Evolutionary conservation across 257 asterid genomes (phyloP), one percentile per base, ranked within the genome.

Genomic region (Mentha longifolia): DNA sequence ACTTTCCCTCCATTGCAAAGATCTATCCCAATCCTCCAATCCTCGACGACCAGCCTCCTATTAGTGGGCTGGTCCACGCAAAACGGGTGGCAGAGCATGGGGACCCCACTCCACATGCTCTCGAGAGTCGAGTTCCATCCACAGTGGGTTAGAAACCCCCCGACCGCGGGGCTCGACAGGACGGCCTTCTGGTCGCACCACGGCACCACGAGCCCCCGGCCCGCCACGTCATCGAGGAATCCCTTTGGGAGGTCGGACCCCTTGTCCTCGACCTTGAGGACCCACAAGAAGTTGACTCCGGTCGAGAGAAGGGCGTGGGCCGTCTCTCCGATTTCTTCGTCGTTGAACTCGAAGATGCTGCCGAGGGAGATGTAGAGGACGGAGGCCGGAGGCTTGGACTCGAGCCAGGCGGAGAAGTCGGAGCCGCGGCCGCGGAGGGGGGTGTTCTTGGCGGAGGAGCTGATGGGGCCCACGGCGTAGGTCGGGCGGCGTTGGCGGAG

Each of bases 121-220:
- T 85, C 88, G 45, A 85, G 46, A 41, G 3, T 41, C 46, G 46
- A 41, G 46, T 41, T 41, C 46, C 46, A 41, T 2, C 46, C 46
- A 45, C 17, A 0, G n/a, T n/a, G n/a, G n/a, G n/a, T n/a, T n/a
- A n/a, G n/a, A n/a, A n/a, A n/a, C n/a, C n/a, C n/a, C n/a, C 88
- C 85, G 11, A 85, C 65, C 0, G 86, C 78, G 1, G 79, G 81
- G 33, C 76, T 71, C 0, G 81, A 77, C 3, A 87, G 66, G 31
- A 83, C 90, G 28, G 14, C 74, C 33, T 65, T 76, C 45, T 87
- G 90, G 43, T 74, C n/a, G 47, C 90, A 87, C 90, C 93, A 85
- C 0, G 87, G 81, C 54, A 87, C 75, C 3, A 87, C 68, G 62
- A 87, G 2, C 3, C 87, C 85, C 19, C 61, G 68, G 30, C 80